A percentile compares a stretch with the other conserved stretches of the same genome.
These are phyloP conservation scores for Tricholoma saponaceum DNA, from an alignment of 768 basidiomycete species.

Conservation along the genomic window DNA sequence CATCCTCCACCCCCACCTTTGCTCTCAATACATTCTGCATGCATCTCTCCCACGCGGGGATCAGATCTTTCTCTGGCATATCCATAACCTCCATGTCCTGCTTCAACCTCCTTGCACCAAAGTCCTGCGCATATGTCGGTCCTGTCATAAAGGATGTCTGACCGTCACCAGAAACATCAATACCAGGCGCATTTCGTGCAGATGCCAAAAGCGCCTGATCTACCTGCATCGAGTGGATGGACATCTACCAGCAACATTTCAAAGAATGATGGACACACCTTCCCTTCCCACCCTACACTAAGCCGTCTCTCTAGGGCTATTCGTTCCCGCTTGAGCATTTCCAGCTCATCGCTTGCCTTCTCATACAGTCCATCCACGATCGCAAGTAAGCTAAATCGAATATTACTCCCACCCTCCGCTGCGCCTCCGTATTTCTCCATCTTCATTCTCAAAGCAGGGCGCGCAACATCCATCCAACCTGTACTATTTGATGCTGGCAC, in stretches of 20 bases:
- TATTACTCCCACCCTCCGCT: slow-evolving; percentile 38
- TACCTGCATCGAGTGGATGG: slow-evolving; percentile 27
- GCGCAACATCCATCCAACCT: slow-evolving; percentile 58
- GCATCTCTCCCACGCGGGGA: slow-evolving; percentile 43
- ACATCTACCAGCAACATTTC: too few relatives aligned
- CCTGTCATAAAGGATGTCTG: slow-evolving; percentile 14
- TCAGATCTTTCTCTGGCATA: slow-evolving; percentile 33
- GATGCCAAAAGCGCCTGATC: slow-evolving; percentile 30
- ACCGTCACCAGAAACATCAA: slow-evolving; percentile 2
- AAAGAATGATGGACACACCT: slow-evolving; percentile 23
- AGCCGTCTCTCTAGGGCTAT: slow-evolving; percentile 42
- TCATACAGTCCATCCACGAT: slow-evolving; percentile 50
- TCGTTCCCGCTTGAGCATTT: slow-evolving; percentile 48
- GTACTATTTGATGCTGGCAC: slow-evolving; percentile 3
- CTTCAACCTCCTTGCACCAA: slow-evolving; percentile 41
- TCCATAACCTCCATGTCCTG: slow-evolving; percentile 40
- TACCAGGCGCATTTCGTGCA: slow-evolving; percentile 25
- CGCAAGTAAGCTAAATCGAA: slow-evolving; percentile 59
- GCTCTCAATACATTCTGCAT: slow-evolving; percentile 35
- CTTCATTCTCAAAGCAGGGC: slow-evolving; percentile 55
- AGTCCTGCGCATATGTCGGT: slow-evolving; percentile 35
- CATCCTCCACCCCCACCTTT: slow-evolving; percentile 45
- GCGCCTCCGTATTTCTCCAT: slow-evolving; percentile 56
- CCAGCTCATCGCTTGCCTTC: slow-evolving; percentile 46
- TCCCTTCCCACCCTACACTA: slow-evolving; percentile 31